Percentiles rank a stretch among this genome's conserved stretches.
phyloP scores from a whole-genome alignment of 345 rosid species.

The Stellera chamaejasme region DNA sequence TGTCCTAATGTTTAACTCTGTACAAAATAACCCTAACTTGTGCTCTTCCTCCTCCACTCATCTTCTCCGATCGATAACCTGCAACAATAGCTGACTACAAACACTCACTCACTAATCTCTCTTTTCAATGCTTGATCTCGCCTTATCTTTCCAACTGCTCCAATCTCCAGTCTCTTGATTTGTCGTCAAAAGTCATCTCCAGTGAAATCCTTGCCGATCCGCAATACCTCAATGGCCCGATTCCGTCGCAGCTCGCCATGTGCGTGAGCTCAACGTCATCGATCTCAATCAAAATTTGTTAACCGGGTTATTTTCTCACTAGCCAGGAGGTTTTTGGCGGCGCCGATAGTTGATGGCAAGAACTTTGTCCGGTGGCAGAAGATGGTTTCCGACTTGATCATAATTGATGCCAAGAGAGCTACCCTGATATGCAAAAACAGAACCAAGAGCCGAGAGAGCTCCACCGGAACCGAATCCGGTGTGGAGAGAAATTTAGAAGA shows the following conservation, averaged over 20 bases:
- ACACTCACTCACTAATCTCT: conserved; percentile 66
- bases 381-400: no score
- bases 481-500: conserved; percentile 10
- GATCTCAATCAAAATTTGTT: conserved; percentile 74
- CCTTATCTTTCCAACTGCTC: conserved; percentile 79
- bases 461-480: conserved; percentile 53
- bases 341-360: no score
- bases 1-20: no score
- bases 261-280: conserved; percentile 82
- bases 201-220: conserved; percentile 69
- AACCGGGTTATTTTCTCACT: conserved; percentile 63
- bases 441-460: conserved; percentile 48
- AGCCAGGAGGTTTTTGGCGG: no score
- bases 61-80: conserved; percentile 53
- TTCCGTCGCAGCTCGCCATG: conserved; percentile 64
- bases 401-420: no score
- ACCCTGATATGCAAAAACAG: no score
- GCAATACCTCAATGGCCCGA: conserved; percentile 59
- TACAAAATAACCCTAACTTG: no score
- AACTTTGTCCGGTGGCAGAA: no score
- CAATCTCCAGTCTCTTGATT: conserved; percentile 86
- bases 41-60: no score
- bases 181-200: conserved; percentile 68
- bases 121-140: conserved; percentile 72
- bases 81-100: conserved; percentile 95